Conservation (phyloP, 2,329 filamentous ascomycete species). For the Laburnicola sp. region DNA sequence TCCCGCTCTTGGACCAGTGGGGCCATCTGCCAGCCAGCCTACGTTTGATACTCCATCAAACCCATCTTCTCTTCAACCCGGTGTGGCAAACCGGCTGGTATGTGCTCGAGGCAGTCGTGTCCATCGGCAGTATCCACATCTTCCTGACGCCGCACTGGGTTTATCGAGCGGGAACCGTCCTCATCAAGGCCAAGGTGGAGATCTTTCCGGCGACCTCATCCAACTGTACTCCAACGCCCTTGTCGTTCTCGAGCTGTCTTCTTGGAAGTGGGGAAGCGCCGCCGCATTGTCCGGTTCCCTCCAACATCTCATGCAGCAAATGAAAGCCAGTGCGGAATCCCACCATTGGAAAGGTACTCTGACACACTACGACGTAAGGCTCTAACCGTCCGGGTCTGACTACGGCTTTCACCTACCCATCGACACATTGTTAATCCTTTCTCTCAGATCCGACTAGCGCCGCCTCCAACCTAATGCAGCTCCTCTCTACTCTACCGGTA, state of each 20-base stretch:
- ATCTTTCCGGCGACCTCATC: conserved; percentile 37
- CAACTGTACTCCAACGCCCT: conserved; percentile 42
- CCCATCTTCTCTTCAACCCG: conserved; percentile 38
- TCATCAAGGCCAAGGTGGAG: conserved; percentile 37
- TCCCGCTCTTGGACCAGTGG: conserved; percentile 33
- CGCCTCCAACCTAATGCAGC: not conserved
- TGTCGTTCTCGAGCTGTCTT: conserved; percentile 38
- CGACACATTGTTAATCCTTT: conserved; percentile 7
- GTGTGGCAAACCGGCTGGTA: conserved; percentile 39
- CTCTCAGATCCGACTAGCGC: conserved; percentile 6
- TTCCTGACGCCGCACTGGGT: conserved; percentile 44
- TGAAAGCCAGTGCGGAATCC: conserved; percentile 32
- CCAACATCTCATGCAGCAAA: conserved; percentile 37
- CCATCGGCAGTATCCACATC: conserved; percentile 34
- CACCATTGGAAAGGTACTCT: conserved; percentile 28
- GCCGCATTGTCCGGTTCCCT: conserved; percentile 32
- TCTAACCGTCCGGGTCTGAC: conserved; percentile 15
- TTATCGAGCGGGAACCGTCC: conserved; percentile 35
- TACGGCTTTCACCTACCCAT: not conserved
- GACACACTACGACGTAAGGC: conserved; percentile 34
- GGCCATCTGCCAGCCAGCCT: conserved; percentile 31
- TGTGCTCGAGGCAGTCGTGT: conserved; percentile 37
- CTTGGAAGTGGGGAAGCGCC: conserved; percentile 40
- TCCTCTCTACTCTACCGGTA: not conserved
- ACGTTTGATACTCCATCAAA: conserved; percentile 37